Percentiles rank a stretch among this genome's conserved stretches.
phyloP scores from a whole-genome alignment of 495 filamentous ascomycete species.

The Penicillium argentinense region DNA sequence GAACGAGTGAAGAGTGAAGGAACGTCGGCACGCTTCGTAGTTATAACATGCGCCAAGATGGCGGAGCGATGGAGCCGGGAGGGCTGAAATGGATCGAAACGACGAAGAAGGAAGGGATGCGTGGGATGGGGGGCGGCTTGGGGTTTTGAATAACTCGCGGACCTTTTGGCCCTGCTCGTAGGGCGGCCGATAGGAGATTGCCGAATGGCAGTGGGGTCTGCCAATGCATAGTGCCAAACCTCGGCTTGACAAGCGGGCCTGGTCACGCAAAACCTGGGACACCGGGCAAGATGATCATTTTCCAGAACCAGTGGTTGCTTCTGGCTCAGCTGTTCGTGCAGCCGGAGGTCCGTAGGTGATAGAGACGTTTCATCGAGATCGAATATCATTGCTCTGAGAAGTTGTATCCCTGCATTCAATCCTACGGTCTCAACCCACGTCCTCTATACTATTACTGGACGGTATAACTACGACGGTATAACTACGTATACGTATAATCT shows the following conservation, averaged over 20 bases:
- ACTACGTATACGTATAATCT: too few species aligned
- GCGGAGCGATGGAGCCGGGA: slow-evolving; percentile 1
- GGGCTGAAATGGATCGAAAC: slow-evolving; percentile 5
- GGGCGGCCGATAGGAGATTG: slow-evolving; percentile 14
- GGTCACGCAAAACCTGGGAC: background rate
- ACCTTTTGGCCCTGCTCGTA: slow-evolving; percentile 4
- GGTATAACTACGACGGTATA: too few species aligned
- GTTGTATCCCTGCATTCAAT: too few species aligned
- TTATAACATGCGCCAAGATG: slow-evolving; percentile 11
- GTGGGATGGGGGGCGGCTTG: slow-evolving; percentile 6
- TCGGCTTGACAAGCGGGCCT: slow-evolving; percentile 14
- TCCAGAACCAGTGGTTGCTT: slow-evolving; percentile 1
- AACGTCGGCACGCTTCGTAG: background rate
- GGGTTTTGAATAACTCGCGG: slow-evolving; percentile 17
- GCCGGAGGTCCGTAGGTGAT: slow-evolving; percentile 1
- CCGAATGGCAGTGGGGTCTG: slow-evolving; percentile 10
- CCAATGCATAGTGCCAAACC: slow-evolving; percentile 5
- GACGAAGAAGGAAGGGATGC: slow-evolving; percentile 10
- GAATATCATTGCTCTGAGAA: background rate
- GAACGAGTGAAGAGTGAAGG: slow-evolving; percentile 7
- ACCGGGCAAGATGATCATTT: slow-evolving; percentile 8
- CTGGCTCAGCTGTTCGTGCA: background rate
- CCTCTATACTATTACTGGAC: too few species aligned
- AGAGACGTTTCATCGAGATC: background rate
- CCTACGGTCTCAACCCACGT: too few species aligned